These are phyloP conservation scores for Annulohypoxylon bovei DNA, from an alignment of 495 filamentous ascomycete species.

Conservation along the genomic window DNA sequence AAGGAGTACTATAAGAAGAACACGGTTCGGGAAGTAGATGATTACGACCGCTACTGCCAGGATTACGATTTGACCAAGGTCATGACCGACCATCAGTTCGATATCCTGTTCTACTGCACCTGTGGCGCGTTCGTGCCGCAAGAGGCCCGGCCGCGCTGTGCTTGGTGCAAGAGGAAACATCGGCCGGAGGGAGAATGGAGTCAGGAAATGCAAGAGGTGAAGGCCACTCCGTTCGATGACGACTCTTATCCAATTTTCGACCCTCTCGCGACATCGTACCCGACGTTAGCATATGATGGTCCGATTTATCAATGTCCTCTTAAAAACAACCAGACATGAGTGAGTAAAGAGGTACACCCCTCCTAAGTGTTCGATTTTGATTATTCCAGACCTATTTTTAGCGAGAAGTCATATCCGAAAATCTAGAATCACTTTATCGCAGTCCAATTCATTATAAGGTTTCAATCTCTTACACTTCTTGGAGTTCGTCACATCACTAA, in stretches of 20 bases:
- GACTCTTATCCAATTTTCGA: not conserved
- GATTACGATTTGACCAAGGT: not conserved
- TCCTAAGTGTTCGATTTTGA: no score
- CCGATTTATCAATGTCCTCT: constrained; percentile 3
- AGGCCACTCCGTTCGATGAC: not conserved
- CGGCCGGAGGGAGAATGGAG: not conserved
- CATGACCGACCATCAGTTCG: not conserved
- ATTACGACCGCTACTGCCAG: not conserved
- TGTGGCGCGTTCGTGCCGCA: not conserved
- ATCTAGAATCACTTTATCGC: no score
- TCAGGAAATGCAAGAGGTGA: not conserved
- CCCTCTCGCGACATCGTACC: not conserved
- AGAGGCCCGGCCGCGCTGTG: constrained; percentile 1
- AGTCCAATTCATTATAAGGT: no score
- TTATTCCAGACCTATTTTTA: no score
- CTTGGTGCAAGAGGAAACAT: constrained; percentile 3
- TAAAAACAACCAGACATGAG: not conserved
- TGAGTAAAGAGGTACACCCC: no score
- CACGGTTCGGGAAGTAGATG: not conserved
- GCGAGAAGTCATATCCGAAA: no score
- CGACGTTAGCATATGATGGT: not conserved
- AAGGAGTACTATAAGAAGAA: constrained; percentile 1
- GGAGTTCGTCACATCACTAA: no score
- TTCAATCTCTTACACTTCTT: no score
- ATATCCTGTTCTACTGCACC: not conserved